A percentile compares a stretch with the other conserved stretches of the same genome.
Conservation (phyloP, 2,329 filamentous ascomycete genomes). For the Ascochyta pisi region DNA sequence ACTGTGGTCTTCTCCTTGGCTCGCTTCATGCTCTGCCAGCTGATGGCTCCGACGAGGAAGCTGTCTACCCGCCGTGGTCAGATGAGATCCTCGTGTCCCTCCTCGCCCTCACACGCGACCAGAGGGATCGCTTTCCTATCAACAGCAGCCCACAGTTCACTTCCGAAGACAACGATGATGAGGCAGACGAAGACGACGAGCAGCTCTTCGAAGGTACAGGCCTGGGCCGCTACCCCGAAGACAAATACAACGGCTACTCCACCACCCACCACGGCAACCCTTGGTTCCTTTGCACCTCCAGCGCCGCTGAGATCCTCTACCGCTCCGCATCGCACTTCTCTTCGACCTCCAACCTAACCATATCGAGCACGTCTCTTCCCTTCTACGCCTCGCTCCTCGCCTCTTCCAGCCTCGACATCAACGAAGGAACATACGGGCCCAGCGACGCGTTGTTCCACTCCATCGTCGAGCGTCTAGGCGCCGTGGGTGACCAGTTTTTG, state of each 20-base stretch:
- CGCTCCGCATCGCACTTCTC: conserved; percentile 43
- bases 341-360: conserved; percentile 35
- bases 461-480: conserved; percentile 41
- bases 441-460: conserved; percentile 39
- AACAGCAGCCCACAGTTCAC: conserved; percentile 37
- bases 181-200: conserved; percentile 11
- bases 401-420: conserved; percentile 28
- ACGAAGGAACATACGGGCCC: conserved; percentile 34
- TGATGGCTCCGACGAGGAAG: conserved; percentile 21
- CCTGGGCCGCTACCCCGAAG: conserved; percentile 54
- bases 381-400: conserved; percentile 50
- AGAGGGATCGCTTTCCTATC: conserved; percentile 48
- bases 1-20: conserved; percentile 50
- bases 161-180: conserved; percentile 12
- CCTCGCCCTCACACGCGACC: conserved; percentile 44
- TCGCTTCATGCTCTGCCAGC: conserved; percentile 45
- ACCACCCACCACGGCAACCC: conserved; percentile 47
- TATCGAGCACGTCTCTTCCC: conserved; percentile 39
- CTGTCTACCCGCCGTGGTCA: conserved; percentile 44
- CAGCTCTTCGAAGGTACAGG: conserved; percentile 42
- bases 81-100: conserved; percentile 49
- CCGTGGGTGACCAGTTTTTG: conserved; percentile 52
- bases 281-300: conserved; percentile 54
- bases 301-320: conserved; percentile 51
- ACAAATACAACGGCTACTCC: conserved; percentile 50